Base-by-base conservation (phyloP, 2,329 filamentous ascomycete genomes). In the Stachybotrys elegans region DNA sequence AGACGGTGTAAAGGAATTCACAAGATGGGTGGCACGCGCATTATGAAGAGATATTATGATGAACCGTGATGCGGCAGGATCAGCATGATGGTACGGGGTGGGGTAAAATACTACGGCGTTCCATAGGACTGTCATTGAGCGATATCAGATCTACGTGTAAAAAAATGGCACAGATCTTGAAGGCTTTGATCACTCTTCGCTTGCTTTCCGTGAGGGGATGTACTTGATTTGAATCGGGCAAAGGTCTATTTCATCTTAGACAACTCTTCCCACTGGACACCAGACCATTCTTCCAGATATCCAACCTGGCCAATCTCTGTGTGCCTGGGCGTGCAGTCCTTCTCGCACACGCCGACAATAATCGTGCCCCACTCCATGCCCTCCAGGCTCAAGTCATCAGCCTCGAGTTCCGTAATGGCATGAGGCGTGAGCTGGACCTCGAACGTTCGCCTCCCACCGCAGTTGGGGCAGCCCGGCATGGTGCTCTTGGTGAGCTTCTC, bases 331-430 rank as follows among this genome's bases (percentile, higher is more conserved):
- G 76, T 73, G 61, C 93, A 97, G 62, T 97, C 88, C 58, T 69
- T 79, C 51, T 77, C 80, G 63, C 93, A 98, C 7, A 94, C 89
- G 0, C 82, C 90, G 29, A 97, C 72, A 46, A 98, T 81, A 8
- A 98, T 78, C 1, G 90, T 97, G 0, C 92, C 92, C 93, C 93
- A 98, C 58, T 98, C 93, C 93, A 98, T 98, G 0, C 91, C 93
- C 71, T 95, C 76, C 17, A 84, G 57, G 31, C 78, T 79, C 53
- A 82, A 63, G 45, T 85, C 83, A 34, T 91, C 86, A 2, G 78
- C 83, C 70, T 97, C 93, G 43, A 97, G 71, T 71, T 94, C 86
- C 22, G 82, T 81, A 56, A 98, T 98, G 4, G 90, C 84, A 60
- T 95, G 86, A 32, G 93, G 93, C 53, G 86, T 91, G 51, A 98